Evolutionary conservation across 2,329 filamentous ascomycete species (phyloP).

Genomic region (Dactylella cylindrospora): DNA sequence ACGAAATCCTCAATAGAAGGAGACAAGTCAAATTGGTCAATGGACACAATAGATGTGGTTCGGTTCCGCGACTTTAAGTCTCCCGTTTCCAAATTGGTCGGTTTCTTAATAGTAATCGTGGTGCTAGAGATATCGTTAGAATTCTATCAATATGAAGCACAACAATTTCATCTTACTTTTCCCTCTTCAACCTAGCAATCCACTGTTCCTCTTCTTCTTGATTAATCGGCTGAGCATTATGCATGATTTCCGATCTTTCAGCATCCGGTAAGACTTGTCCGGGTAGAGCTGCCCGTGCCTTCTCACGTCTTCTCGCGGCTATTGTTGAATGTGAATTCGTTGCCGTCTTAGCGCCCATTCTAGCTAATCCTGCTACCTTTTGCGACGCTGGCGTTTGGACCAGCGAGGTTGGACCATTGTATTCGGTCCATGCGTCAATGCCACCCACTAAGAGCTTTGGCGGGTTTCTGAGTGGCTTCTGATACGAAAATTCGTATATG

Average conservation of each 20-base stretch:
- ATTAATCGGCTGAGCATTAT: conserved; percentile 66
- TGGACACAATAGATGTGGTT: conserved; percentile 12
- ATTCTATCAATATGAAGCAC: background rate
- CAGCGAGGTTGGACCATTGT: conserved; percentile 71
- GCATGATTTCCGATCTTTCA: conserved; percentile 55
- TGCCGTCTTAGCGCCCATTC: conserved; percentile 59
- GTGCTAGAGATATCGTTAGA: conserved; percentile 1
- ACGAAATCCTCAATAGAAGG: conserved; percentile 49
- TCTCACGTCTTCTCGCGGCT: conserved; percentile 58
- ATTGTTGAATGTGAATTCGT: conserved; percentile 54
- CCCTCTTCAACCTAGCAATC: conserved; percentile 72
- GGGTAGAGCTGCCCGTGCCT: conserved; percentile 6
- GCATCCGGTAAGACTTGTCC: conserved; percentile 47
- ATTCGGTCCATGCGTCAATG: conserved; percentile 78
- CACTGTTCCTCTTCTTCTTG: conserved; percentile 78
- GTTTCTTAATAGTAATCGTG: conserved; percentile 25
- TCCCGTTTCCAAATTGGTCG: background rate
- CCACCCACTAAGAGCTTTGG: conserved; percentile 82
- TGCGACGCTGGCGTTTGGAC: conserved; percentile 48
- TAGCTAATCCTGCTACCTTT: conserved; percentile 51
- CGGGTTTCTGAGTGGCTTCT: conserved; percentile 69
- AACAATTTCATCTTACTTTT: conserved; percentile 61
- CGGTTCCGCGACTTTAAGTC: conserved; percentile 27
- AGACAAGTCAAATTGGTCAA: conserved; percentile 36
- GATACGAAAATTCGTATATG: conserved; percentile 78